phyloP scores from a whole-genome alignment of 176 grass and related monocot genomes.

The Cenchrus purpureus region DNA sequence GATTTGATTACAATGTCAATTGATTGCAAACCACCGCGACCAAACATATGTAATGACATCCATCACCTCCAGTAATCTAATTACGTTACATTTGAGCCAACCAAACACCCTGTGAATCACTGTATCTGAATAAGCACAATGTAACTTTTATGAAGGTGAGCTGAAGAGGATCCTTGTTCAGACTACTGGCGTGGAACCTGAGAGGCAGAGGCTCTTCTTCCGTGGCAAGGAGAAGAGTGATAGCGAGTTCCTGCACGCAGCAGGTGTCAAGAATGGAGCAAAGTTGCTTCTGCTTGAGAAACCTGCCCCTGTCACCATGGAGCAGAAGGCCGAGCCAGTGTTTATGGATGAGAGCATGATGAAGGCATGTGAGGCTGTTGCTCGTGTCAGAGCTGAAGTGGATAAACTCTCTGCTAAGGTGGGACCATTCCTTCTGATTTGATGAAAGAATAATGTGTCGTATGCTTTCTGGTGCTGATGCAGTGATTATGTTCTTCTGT shows the following conservation, averaged over 20 bases:
- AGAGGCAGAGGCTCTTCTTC: constrained; percentile 82
- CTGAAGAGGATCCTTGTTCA: constrained; percentile 71
- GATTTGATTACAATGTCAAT: too few species aligned
- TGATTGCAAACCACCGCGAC: too few species aligned
- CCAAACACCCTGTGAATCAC: neutral
- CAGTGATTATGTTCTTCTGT: neutral
- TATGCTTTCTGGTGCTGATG: constrained; percentile 10
- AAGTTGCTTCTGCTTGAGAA: constrained; percentile 85
- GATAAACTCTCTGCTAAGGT: constrained; percentile 81
- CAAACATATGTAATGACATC: too few species aligned
- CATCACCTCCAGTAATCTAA: too few species aligned
- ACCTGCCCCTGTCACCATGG: constrained; percentile 50
- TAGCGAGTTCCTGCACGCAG: constrained; percentile 65
- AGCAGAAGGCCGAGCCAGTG: constrained; percentile 55
- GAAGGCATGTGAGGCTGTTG: constrained; percentile 71
- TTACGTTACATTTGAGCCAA: too few species aligned
- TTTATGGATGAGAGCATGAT: constrained; percentile 65
- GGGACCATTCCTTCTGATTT: constrained; percentile 10
- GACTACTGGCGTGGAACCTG: constrained; percentile 63
- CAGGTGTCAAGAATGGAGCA: constrained; percentile 77
- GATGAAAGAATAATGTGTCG: constrained; percentile 10
- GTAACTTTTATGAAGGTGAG: constrained; percentile 67
- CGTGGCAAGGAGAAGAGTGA: constrained; percentile 85
- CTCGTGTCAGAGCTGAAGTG: constrained; percentile 71
- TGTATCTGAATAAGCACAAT: neutral